These are phyloP conservation scores for Fusarium sp. DNA, from an alignment of 2,329 filamentous ascomycete genomes.

Conservation along the genomic window DNA sequence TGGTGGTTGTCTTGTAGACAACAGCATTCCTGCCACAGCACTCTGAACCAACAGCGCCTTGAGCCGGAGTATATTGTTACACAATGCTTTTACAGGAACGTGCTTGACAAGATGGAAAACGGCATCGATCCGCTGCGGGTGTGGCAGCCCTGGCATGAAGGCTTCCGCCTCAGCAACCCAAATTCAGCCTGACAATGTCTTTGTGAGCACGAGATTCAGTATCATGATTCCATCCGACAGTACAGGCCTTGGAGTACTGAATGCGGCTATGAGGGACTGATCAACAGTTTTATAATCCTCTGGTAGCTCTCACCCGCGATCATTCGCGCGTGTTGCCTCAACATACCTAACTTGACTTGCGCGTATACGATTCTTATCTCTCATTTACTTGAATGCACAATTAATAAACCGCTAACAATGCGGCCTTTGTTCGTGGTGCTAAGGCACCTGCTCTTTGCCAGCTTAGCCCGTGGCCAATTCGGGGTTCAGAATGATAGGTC, in stretches of 20 bases:
- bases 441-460: slow-evolving; percentile 18
- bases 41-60: slow-evolving; percentile 2
- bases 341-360: neutral
- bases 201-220: neutral
- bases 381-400: slow-evolving; percentile 10
- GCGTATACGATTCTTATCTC: neutral
- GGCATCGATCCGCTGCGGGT: slow-evolving; percentile 16
- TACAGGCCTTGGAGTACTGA: neutral
- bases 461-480: slow-evolving; percentile 14
- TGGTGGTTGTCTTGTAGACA: slow-evolving; percentile 6
- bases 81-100: slow-evolving; percentile 22
- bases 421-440: slow-evolving; percentile 21
- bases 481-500: slow-evolving; percentile 41
- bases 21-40: slow-evolving; percentile 28
- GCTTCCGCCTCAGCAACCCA: slow-evolving; percentile 37
- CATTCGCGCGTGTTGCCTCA: neutral
- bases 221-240: neutral
- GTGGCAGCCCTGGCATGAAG: slow-evolving; percentile 27
- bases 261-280: slow-evolving; percentile 23
- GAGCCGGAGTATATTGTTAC: neutral
- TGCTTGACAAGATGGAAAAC: slow-evolving; percentile 1
- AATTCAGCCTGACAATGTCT: slow-evolving; percentile 33
- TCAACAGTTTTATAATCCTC: slow-evolving; percentile 28
- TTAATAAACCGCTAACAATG: slow-evolving; percentile 16
- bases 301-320: neutral